Conservation (phyloP, 202 grass and related monocot genomes). For the Miscanthus sacchariflorus region DNA sequence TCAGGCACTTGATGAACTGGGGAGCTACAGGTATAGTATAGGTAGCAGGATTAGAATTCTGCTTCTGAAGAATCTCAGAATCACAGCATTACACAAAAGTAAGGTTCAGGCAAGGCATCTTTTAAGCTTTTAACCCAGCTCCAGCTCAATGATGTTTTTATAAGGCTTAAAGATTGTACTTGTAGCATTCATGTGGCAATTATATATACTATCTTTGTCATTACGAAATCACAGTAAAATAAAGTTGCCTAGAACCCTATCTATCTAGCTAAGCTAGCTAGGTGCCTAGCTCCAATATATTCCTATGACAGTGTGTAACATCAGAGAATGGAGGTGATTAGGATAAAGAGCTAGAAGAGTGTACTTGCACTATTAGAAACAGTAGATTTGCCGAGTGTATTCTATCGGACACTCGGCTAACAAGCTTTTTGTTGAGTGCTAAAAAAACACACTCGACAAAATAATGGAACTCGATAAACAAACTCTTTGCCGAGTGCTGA, state of each 20-base stretch:
- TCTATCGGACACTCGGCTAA: too few species aligned
- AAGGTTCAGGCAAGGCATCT: conserved; percentile 31
- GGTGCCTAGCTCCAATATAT: neutral
- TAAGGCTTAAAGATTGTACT: conserved; percentile 28
- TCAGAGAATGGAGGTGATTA: conserved; percentile 32
- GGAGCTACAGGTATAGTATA: neutral
- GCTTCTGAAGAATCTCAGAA: conserved; percentile 39
- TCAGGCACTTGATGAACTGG: conserved; percentile 13
- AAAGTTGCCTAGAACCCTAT: conserved; percentile 35
- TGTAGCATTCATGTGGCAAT: conserved; percentile 12
- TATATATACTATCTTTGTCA: neutral
- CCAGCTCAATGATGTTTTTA: conserved; percentile 5
- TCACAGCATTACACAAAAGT: neutral
- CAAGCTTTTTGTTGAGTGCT: too few species aligned
- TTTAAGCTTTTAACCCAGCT: conserved; percentile 44
- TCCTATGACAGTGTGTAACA: conserved; percentile 4
- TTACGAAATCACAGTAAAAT: conserved; percentile 16
- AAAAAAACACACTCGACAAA: too few species aligned
- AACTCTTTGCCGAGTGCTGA: too few species aligned
- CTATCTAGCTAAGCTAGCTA: neutral
- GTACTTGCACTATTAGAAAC: too few species aligned
- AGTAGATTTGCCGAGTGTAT: too few species aligned
- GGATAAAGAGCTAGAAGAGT: neutral
- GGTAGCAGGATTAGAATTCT: conserved; percentile 29
- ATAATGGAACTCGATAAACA: too few species aligned